Evolutionary conservation across 768 basidiomycete genomes (phyloP).

Genomic region (Neoboletus brunneissimus): DNA sequence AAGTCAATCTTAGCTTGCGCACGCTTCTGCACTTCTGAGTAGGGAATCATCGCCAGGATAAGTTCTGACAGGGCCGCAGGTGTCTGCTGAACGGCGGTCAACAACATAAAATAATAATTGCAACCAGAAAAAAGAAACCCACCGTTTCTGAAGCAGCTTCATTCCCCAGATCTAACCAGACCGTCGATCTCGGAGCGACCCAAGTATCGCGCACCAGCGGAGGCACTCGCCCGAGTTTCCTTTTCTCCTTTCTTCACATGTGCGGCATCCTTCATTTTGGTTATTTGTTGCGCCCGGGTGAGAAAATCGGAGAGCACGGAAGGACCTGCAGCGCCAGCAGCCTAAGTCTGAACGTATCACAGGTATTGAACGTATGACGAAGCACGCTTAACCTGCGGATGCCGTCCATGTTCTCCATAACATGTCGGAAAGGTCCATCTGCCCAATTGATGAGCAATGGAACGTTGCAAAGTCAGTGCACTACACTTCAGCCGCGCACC

Average conservation of each 20-base stretch:
- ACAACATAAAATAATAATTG: not conserved
- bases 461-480: slow-evolving; percentile 2
- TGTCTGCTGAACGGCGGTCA: not conserved
- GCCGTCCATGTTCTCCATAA: slow-evolving; percentile 10
- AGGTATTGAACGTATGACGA: not conserved
- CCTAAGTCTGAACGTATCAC: slow-evolving; percentile 4
- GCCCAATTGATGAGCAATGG: slow-evolving; percentile 1
- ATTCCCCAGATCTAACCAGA: not conserved
- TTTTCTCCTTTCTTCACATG: not conserved
- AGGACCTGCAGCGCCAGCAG: slow-evolving; percentile 6
- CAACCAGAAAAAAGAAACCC: not conserved
- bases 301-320: slow-evolving; percentile 14
- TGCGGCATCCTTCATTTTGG: not conserved
- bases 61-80: slow-evolving; percentile 5
- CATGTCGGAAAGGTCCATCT: slow-evolving; percentile 12
- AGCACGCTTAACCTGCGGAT: not conserved
- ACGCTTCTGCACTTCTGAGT: slow-evolving; percentile 13
- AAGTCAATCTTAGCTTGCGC: slow-evolving; percentile 16
- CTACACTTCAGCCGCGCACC: slow-evolving; percentile 6
- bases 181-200: not conserved
- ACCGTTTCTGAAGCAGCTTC: slow-evolving; percentile 16
- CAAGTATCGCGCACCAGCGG: slow-evolving; percentile 5
- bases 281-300: not conserved
- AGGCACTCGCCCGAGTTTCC: slow-evolving; percentile 11
- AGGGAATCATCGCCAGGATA: slow-evolving; percentile 15